These are phyloP conservation scores for Senna siamea DNA, from an alignment of 306 rosid species.

Conservation along the genomic window DNA sequence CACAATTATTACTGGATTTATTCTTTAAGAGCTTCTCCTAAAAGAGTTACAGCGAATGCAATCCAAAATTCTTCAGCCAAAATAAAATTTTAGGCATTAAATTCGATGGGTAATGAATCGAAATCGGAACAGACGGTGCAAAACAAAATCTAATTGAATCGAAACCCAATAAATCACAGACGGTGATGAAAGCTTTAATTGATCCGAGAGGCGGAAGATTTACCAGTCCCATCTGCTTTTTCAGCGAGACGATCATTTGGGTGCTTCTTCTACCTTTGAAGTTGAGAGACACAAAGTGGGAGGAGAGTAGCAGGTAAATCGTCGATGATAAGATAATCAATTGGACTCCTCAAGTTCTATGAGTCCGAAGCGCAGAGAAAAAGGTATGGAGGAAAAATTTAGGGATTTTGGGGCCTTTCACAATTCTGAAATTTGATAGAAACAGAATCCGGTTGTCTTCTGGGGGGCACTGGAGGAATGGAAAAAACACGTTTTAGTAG, in stretches of 20 bases:
- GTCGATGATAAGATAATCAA: neutral
- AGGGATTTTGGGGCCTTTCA: neutral
- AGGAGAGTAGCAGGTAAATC: no score
- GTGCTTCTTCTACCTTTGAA: neutral
- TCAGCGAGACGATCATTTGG: neutral
- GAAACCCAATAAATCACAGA: neutral
- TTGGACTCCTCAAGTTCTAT: neutral
- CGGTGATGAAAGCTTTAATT: neutral
- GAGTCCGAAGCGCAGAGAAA: neutral
- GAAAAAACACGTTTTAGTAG: neutral
- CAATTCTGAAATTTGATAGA: neutral
- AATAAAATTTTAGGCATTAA: neutral
- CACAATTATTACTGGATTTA: conserved; percentile 10
- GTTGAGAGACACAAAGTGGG: conserved; percentile 3
- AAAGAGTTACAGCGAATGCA: neutral
- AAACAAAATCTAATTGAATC: conserved; percentile 2
- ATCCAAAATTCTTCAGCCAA: neutral
- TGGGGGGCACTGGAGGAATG: neutral
- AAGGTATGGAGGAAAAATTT: neutral
- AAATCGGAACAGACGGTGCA: conserved; percentile 1
- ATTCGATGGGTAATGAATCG: neutral
- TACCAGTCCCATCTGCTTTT: conserved; percentile 7
- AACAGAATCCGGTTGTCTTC: neutral
- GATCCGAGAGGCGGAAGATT: neutral
- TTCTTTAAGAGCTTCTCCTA: neutral